Evolutionary conservation across 495 filamentous ascomycete species (phyloP), one percentile per base, ranked within the genome.

Genomic region (Astrocystis sublimbata): DNA sequence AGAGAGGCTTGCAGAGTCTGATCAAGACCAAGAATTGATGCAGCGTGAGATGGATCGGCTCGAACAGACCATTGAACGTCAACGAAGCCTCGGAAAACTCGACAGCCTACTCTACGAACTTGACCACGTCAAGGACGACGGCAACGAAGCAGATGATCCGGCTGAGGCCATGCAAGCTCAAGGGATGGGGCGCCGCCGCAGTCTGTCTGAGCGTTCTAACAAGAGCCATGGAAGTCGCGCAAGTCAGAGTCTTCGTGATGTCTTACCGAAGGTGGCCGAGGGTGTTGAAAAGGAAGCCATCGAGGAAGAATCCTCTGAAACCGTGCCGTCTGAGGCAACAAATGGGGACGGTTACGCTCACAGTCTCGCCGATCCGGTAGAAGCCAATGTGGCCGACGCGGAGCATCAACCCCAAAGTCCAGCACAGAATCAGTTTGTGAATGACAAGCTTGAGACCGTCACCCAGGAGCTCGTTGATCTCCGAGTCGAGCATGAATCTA

Each of bases 11-110:
- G 96, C 96, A 0, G 94, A 99, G 75, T 86, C 92, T 4, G 94
- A 99, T 67, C 93, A 97, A 70, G 96, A 99, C 68, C 88, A 91
- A 69, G 94, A 98, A 69, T 73, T 96, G 58, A 96, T 98, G 93
- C 92, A 97, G 75, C 89, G 92, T 26, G 94, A 99, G 71, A 90
- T 99, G 67, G 88, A 96, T 72, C 86, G 93, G 38, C 79, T 99
- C 35, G 93, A 97, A 73, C 91, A 97, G 75, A 92, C 98, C 23
- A 85, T 99, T 51, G 93, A 98, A 69, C 91, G 96, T 49, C 94
- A 99, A 70, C 84, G 96, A 41, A 96, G 92, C 70, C 84, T 99
- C 40, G 93, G 94, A 13, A 96, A 96, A 71, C 84, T 99, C 23
- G 96, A 99, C 71, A 92, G 88, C 63, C 81, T 98, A 9, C 84